Percentiles rank a stretch among this genome's conserved stretches.
phyloP scores from a whole-genome alignment of 441 rosid genomes.

The Corymbia citriodora region DNA sequence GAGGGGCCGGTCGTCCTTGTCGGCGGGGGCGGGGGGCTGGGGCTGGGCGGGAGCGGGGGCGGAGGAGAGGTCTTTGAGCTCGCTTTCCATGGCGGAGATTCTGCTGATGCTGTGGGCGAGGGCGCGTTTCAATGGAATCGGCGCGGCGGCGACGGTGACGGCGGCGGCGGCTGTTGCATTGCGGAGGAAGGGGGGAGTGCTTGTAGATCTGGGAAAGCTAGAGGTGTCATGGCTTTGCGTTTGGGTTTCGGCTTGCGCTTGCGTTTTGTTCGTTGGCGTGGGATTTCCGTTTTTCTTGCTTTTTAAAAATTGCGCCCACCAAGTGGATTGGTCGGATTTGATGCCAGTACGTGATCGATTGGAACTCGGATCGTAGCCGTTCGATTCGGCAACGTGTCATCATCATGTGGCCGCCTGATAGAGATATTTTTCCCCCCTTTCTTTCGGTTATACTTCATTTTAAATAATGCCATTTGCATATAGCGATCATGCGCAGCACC shows the following conservation, averaged over 20 bases:
- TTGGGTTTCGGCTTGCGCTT: not conserved
- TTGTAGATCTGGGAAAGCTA: not conserved
- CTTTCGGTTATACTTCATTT: not conserved
- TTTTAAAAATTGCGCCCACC: not conserved
- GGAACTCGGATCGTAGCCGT: not conserved
- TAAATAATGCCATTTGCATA: not conserved
- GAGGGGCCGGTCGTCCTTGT: conserved; percentile 76
- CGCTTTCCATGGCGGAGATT: conserved; percentile 45
- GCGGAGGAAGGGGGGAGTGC: not conserved
- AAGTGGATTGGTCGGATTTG: not conserved
- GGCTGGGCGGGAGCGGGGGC: conserved; percentile 7
- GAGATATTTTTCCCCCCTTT: not conserved
- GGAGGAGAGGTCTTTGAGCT: conserved; percentile 45
- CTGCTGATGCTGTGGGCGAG: not conserved
- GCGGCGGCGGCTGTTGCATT: not conserved
- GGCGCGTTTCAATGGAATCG: not conserved
- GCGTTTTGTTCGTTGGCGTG: not conserved
- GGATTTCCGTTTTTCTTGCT: not conserved
- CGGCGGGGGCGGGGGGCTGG: conserved; percentile 15
- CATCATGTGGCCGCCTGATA: not conserved
- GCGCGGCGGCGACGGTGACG: not conserved
- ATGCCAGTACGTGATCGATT: not conserved
- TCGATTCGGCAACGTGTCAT: not conserved
- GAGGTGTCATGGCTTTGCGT: not conserved
- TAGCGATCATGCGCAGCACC: not conserved